These are phyloP conservation scores for Diaporthe citriasiana DNA, from an alignment of 2,329 filamentous ascomycete genomes.

Conservation along the genomic window DNA sequence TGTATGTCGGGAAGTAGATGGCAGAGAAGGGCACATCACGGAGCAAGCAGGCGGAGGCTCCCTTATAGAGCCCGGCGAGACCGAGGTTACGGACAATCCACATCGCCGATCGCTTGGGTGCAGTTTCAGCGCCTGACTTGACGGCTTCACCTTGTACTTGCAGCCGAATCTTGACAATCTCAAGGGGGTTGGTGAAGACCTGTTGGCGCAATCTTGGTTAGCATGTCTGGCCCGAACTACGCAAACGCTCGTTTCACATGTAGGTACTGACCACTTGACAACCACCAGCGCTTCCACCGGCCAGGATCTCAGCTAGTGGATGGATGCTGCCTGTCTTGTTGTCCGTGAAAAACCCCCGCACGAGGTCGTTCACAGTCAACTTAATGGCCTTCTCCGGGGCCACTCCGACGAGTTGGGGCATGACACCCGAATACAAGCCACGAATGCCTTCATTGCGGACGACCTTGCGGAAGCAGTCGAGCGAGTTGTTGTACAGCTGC, in stretches of 20 bases:
- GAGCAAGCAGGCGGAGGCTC: conserved; percentile 91
- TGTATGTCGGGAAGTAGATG: conserved; percentile 99
- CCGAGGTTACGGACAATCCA: conserved; percentile 98
- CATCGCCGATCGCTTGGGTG: conserved; percentile 91
- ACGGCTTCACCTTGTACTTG: conserved; percentile 97
- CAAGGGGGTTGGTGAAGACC: conserved; percentile 97
- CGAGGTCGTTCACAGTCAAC: conserved; percentile 96
- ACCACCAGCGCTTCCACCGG: conserved; percentile 89
- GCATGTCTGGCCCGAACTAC: background rate
- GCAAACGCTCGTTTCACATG: background rate
- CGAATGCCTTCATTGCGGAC: conserved; percentile 90
- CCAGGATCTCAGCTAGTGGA: conserved; percentile 80
- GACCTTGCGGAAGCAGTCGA: conserved; percentile 95
- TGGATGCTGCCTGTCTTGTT: conserved; percentile 81
- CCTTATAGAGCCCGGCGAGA: conserved; percentile 96
- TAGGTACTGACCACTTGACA: conserved; percentile 91
- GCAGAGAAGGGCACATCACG: conserved; percentile 98
- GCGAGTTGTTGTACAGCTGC: conserved; percentile 94
- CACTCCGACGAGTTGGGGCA: conserved; percentile 96
- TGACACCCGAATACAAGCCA: conserved; percentile 93
- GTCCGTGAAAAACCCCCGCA: conserved; percentile 81
- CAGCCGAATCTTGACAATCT: conserved; percentile 99
- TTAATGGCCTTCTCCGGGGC: conserved; percentile 99
- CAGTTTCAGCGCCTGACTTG: conserved; percentile 81
- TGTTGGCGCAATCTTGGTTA: conserved; percentile 52